Evolutionary conservation across 2,329 filamentous ascomycete genomes (phyloP), one percentile per base, ranked within the genome.

Genomic region (Epichloe elymi): DNA sequence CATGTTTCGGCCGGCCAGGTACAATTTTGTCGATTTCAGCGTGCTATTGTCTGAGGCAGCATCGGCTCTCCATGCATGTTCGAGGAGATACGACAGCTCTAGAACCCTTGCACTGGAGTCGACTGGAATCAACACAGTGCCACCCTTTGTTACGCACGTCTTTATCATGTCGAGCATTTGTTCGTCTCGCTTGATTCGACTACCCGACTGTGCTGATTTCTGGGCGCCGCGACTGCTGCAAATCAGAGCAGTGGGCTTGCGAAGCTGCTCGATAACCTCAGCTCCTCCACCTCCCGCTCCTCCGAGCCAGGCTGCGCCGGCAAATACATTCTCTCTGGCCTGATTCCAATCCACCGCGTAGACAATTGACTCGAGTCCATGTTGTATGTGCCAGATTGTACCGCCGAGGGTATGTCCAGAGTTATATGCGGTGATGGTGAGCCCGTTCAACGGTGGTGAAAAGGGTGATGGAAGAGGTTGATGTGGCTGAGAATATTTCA

Each of bases 321-420:
- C 83, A 53, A 95, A 83, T 15, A 97, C 89, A 68, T 95, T 95
- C 65, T 98, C 93, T 58, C 88, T 82, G n/a, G 86, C 88, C 68
- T 96, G 90, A 60, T 96, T 96, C 93, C 93, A 98, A 63, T 97
- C 91, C 17, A 96, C 88, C 0, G 93, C 91, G 61, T 98, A 97
- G 1, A 98, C 90, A 41, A 98, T 91, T 1, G 90, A 96, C 66
- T 98, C 93, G 63, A 96, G 78, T 0, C 90, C 89, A 70, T 97
- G 89, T 61, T 97, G 91, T 57, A 98, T 90, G 62, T 97, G 91
- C 93, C 93, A 98, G 72, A 98, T 95, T 23, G 93, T 97, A 51
- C 93, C 93, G 65, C 93, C 93, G 0, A 97, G 78, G 0, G 91
- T 96, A 64, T 96, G 91, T 56, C 93, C 93, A 7, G 93, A 89